phyloP scores from a whole-genome alignment of 2,329 filamentous ascomycete genomes.

The Phyllosticta citribraziliensis region DNA sequence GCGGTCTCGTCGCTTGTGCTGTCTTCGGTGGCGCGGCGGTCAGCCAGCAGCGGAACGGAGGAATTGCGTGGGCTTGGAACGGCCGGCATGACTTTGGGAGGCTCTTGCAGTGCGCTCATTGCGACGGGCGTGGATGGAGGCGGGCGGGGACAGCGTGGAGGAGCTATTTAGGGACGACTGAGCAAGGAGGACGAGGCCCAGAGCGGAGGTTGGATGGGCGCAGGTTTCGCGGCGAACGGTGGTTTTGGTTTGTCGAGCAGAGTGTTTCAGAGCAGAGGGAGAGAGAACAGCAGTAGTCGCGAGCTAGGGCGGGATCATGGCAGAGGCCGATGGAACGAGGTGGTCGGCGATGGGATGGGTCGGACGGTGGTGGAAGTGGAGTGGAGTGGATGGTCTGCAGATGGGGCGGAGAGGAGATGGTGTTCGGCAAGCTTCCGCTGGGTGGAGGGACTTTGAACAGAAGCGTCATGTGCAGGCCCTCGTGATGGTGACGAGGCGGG shows the following conservation, averaged over 20 bases:
- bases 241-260: not conserved
- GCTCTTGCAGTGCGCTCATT: constrained; percentile 18
- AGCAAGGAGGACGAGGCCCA: not conserved
- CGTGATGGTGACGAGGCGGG: not conserved
- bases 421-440: not conserved
- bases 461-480: not conserved
- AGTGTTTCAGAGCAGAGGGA: not conserved
- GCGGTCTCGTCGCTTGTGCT: constrained; percentile 13
- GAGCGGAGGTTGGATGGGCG: not conserved
- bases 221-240: not conserved
- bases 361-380: not conserved
- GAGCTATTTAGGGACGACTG: not conserved
- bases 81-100: constrained; percentile 11
- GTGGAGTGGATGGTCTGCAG: not conserved
- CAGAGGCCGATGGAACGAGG: not conserved
- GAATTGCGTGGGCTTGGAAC: constrained; percentile 15
- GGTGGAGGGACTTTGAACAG: not conserved
- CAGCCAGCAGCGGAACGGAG: constrained; percentile 15
- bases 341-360: not conserved
- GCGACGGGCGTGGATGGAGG: constrained; percentile 7
- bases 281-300: not conserved
- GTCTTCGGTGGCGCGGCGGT: constrained; percentile 11
- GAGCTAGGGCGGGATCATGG: not conserved
- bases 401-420: not conserved
- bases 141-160: not conserved